Conservation (phyloP, 139 green algal species). For the Coelastrella sp. region DNA sequence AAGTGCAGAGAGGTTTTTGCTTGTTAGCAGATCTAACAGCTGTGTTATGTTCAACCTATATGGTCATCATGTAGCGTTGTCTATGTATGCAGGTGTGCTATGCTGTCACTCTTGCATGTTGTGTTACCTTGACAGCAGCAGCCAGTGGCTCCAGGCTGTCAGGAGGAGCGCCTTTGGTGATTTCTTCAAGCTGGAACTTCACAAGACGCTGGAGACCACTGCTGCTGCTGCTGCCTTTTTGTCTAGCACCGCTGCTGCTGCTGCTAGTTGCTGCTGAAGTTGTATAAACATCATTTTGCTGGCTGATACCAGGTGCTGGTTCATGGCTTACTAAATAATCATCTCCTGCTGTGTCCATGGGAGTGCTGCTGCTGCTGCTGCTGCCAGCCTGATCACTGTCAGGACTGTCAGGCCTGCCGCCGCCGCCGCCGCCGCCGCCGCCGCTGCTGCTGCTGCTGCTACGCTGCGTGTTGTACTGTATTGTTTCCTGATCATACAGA, state of each 20-base stretch:
- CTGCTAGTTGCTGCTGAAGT: not conserved
- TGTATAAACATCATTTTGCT: not conserved
- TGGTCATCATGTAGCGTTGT: not conserved
- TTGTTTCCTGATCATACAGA: not conserved
- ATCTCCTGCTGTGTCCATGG: constrained; percentile 11
- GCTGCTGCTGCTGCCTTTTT: not conserved
- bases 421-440: not conserved
- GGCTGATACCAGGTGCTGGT: not conserved
- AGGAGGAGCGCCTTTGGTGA: constrained; percentile 5
- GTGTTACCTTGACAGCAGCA: too few relatives aligned
- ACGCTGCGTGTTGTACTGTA: not conserved
- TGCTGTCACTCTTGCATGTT: not conserved
- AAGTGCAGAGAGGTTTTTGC: too few relatives aligned
- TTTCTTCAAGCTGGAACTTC: constrained; percentile 47
- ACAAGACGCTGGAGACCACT: constrained; percentile 36
- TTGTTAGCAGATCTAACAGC: too few relatives aligned
- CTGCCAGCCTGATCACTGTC: constrained; percentile 17
- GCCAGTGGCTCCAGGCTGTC: constrained; percentile 40
- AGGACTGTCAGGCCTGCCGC: constrained; percentile 8
- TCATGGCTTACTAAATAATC: constrained; percentile 31
- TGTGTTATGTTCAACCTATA: too few relatives aligned
- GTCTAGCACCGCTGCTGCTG: not conserved
- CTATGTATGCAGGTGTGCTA: not conserved
- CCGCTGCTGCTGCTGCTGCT: constrained; percentile 9
- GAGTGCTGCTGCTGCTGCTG: constrained; percentile 30